Conservation (phyloP, 371 early-diverging fungal genomes). For the Rhizopus delemar region DNA sequence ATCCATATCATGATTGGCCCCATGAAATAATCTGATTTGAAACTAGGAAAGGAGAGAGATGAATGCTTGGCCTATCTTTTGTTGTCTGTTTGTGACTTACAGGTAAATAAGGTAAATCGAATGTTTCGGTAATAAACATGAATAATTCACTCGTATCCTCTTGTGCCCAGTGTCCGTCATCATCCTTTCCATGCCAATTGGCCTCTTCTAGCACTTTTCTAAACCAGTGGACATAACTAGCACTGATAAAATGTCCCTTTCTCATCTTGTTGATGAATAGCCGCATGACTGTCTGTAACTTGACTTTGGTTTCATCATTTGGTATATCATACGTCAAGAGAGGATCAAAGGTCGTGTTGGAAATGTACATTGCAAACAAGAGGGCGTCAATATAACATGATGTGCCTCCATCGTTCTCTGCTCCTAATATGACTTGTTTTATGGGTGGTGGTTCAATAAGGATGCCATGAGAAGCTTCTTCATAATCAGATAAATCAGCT, state of each 20-base stretch:
- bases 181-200: constrained; percentile 43
- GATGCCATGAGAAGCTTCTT: constrained; percentile 43
- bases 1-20: constrained; percentile 51
- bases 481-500: constrained; percentile 33
- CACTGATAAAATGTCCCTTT: constrained; percentile 45
- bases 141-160: constrained; percentile 62
- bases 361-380: constrained; percentile 62
- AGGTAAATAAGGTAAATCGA: constrained; percentile 59
- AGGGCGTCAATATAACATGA: constrained; percentile 60
- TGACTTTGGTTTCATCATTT: constrained; percentile 19
- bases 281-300: constrained; percentile 52
- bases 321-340: constrained; percentile 26
- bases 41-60: constrained; percentile 15
- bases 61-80: no score
- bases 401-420: constrained; percentile 55
- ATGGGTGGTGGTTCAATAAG: constrained; percentile 16
- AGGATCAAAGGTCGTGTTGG: constrained; percentile 53
- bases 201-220: constrained; percentile 48
- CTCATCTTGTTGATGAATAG: constrained; percentile 60
- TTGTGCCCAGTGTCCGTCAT: constrained; percentile 41
- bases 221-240: constrained; percentile 50
- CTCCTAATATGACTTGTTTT: constrained; percentile 26
- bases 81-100: constrained; percentile 31
- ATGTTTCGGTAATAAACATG: constrained; percentile 56
- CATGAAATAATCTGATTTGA: constrained; percentile 57